Percentiles rank a stretch among this genome's conserved stretches.
Evolutionary conservation across 148 eudicot genomes (phyloP).

Genomic region (Bassia scoparia): DNA sequence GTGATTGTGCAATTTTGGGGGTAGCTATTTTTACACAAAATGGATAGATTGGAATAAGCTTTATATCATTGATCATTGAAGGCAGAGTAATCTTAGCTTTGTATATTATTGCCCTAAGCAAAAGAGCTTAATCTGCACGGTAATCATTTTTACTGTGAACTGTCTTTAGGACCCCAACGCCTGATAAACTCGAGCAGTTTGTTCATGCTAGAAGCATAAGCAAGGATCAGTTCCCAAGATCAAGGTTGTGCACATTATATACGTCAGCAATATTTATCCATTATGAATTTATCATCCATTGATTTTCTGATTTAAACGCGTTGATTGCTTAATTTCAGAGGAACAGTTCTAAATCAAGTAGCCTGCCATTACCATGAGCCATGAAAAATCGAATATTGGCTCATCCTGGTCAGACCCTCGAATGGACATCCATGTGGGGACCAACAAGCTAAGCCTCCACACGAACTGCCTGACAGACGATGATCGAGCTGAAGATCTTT

Average conservation of each 20-base stretch:
- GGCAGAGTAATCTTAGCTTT: no score
- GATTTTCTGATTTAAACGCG: no score
- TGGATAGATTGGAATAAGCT: no score
- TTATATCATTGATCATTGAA: no score
- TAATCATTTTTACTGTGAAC: neutral
- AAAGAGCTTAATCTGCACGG: neutral
- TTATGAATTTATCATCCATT: neutral
- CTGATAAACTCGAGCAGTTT: constrained; percentile 67
- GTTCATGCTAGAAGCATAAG: constrained; percentile 37
- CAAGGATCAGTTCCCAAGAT: constrained; percentile 36
- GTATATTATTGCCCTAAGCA: neutral
- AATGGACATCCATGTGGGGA: constrained; percentile 31
- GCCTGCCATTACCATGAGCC: constrained; percentile 24
- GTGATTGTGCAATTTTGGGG: neutral
- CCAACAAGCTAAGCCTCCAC: constrained; percentile 15
- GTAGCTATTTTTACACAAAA: neutral
- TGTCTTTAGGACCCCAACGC: constrained; percentile 67
- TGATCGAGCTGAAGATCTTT: constrained; percentile 50
- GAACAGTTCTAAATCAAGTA: constrained; percentile 44
- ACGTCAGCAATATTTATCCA: no score
- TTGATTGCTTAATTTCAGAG: constrained; percentile 33
- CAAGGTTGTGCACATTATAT: no score
- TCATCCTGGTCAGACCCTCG: constrained; percentile 43
- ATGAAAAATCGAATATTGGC: constrained; percentile 26
- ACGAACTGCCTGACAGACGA: constrained; percentile 31